These are phyloP conservation scores for Spathaspora girioi DNA, from an alignment of 805 yeast genomes.

Conservation along the genomic window DNA sequence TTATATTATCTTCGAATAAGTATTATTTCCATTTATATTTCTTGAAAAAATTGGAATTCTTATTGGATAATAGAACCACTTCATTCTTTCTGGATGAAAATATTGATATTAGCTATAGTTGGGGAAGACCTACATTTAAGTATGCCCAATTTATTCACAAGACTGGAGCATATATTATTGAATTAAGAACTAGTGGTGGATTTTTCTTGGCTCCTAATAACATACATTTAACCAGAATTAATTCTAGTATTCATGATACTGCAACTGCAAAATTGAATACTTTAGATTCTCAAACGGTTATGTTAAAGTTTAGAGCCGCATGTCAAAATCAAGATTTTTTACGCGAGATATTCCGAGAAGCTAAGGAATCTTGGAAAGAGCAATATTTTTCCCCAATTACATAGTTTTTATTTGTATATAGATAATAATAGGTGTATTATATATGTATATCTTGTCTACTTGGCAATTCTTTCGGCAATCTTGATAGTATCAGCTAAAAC, in stretches of 20 bases:
- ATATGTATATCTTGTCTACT: constrained; percentile 13
- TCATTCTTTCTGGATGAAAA: constrained; percentile 49
- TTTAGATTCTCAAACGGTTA: constrained; percentile 68
- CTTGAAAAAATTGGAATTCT: constrained; percentile 66
- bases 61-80: constrained; percentile 78
- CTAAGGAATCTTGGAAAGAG: constrained; percentile 45
- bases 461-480: constrained; percentile 80
- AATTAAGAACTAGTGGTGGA: constrained; percentile 73
- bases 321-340: constrained; percentile 53
- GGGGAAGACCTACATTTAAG: constrained; percentile 85
- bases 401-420: background rate
- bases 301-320: constrained; percentile 61
- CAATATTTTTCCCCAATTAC: constrained; percentile 13
- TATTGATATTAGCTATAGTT: constrained; percentile 75
- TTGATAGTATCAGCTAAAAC: constrained; percentile 91
- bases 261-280: constrained; percentile 25
- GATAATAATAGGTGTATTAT: background rate
- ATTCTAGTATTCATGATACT: constrained; percentile 33
- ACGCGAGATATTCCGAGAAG: constrained; percentile 54
- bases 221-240: constrained; percentile 71
- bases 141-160: constrained; percentile 87
- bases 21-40: constrained; percentile 78
- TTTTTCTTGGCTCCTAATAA: constrained; percentile 85
- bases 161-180: constrained; percentile 88
- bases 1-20: constrained; percentile 45